Evolutionary conservation across 2,329 filamentous ascomycete species (phyloP), one percentile per base, ranked within the genome.

Genomic region (Ustilaginoidea virens): DNA sequence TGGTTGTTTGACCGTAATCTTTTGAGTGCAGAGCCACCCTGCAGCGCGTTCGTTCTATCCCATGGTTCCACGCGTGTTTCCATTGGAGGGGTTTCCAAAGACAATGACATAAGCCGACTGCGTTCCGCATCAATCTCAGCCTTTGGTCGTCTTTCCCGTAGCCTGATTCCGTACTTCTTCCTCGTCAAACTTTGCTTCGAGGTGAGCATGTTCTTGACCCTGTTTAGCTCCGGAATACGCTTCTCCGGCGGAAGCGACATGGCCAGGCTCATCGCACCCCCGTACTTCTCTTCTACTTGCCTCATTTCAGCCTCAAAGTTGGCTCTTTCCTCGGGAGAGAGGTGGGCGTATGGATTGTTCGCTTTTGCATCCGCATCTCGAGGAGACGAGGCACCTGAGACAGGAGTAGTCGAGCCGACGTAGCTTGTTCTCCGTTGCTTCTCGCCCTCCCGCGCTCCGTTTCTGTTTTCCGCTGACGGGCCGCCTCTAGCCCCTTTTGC

Each of bases 181-280:
- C 68, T 58, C 3, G 68, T 62, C n/a, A 56, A 55, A 30, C 63
- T 69, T 42, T 69, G 65, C 32, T 66, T 68, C 3, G 64, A 69
- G 24, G 61, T 61, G 38, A 64, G 67, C 3, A 57, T 58, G 36
- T 70, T 71, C 23, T 60, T 60, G 2, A 70, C 39, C 7, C 51
- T 57, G 0, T 55, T 52, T 0, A 69, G 29, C 26, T 36, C 33
- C 37, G 50, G 28, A 41, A 49, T 36, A 41, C 43, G 23, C 33
- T 46, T 38, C 2, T 49, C 44, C 21, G 61, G 52, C 0, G 41
- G 31, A 7, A 64, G 48, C 17, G 24, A 17, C 32, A 55, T 49
- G 1, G 59, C 61, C 10, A 60, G 51, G 6, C 46, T 51, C 39
- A 68, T 61, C 6, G 56, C 48, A 4, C 43, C 42, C 0, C 48